Conservation (phyloP, 2,329 filamentous ascomycete species). For the Cladosporium sp. region DNA sequence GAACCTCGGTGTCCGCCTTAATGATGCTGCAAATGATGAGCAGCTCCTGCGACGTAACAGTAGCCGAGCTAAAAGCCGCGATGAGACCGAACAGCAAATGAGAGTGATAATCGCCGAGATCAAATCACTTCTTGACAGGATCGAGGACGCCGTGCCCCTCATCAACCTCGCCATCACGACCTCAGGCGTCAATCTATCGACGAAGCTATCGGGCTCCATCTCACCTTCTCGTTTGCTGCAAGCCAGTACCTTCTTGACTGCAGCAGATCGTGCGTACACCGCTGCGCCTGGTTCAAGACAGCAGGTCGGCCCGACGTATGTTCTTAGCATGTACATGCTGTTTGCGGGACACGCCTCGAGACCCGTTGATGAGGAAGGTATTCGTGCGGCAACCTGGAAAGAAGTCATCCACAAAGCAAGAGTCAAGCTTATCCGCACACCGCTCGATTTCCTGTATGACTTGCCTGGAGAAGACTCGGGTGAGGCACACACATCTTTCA, state of each 20-base stretch:
- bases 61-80: slow-evolving; percentile 47
- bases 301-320: slow-evolving; percentile 85
- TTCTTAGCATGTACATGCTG: slow-evolving; percentile 88
- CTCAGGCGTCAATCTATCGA: slow-evolving; percentile 82
- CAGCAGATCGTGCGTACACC: slow-evolving; percentile 80
- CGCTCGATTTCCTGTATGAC: slow-evolving; percentile 50
- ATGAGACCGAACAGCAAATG: slow-evolving; percentile 61
- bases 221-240: slow-evolving; percentile 89
- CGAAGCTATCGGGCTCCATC: slow-evolving; percentile 72
- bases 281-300: slow-evolving; percentile 59
- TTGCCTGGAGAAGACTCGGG: slow-evolving; percentile 32
- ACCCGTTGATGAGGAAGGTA: slow-evolving; percentile 51
- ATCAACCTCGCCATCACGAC: slow-evolving; percentile 93
- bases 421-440: slow-evolving; percentile 72
- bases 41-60: slow-evolving; percentile 47
- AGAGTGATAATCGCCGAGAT: slow-evolving; percentile 70
- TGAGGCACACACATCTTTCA: slow-evolving; percentile 18
- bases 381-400: slow-evolving; percentile 78
- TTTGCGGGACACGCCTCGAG: slow-evolving; percentile 72
- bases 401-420: slow-evolving; percentile 92
- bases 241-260: slow-evolving; percentile 84
- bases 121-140: slow-evolving; percentile 66
- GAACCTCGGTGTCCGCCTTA: slow-evolving; percentile 69
- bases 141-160: slow-evolving; percentile 87
- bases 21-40: slow-evolving; percentile 62